phyloP scores from a whole-genome alignment of 1,139 yeast species.

The Debaryomyces sp. region DNA sequence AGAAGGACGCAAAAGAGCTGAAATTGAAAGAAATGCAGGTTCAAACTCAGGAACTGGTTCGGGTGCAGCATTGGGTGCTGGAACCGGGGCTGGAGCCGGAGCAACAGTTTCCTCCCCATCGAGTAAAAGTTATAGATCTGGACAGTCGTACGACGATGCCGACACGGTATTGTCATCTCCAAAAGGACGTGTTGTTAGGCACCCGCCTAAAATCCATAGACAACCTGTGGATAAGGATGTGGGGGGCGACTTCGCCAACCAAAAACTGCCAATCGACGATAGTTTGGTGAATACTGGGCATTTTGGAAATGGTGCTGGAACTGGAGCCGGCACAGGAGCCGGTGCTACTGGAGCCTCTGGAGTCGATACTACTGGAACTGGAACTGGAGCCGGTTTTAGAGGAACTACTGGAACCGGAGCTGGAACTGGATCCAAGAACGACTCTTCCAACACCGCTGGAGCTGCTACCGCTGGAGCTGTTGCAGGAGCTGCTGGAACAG shows the following conservation, averaged over 20 bases:
- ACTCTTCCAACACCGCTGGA: conserved; percentile 7
- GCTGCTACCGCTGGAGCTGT: conserved; percentile 5
- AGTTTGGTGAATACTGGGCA: conserved; percentile 15
- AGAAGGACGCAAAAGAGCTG: conserved; percentile 27
- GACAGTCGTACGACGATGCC: not conserved
- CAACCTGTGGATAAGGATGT: conserved; percentile 30
- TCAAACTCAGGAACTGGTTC: not conserved
- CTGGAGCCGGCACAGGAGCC: not conserved
- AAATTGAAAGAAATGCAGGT: conserved; percentile 6
- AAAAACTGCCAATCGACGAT: conserved; percentile 33
- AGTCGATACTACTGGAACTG: conserved; percentile 3
- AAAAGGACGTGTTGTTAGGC: conserved; percentile 33
- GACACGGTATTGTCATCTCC: conserved; percentile 20
- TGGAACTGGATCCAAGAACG: conserved; percentile 5
- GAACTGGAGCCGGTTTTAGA: conserved; percentile 4
- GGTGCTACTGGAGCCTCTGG: conserved; percentile 8
- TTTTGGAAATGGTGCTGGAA: conserved; percentile 2
- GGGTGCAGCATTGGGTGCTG: conserved; percentile 1
- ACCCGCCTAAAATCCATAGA: conserved; percentile 34
- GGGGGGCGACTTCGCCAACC: conserved; percentile 38
- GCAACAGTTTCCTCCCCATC: not conserved
- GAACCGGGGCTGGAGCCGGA: conserved; percentile 1
- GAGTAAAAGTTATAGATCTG: not conserved
- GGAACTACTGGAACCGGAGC: conserved; percentile 9
- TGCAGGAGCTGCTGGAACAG: conserved; percentile 10